These are phyloP conservation scores for Ballota nigra DNA, from an alignment of 257 asterid species.

Conservation along the genomic window DNA sequence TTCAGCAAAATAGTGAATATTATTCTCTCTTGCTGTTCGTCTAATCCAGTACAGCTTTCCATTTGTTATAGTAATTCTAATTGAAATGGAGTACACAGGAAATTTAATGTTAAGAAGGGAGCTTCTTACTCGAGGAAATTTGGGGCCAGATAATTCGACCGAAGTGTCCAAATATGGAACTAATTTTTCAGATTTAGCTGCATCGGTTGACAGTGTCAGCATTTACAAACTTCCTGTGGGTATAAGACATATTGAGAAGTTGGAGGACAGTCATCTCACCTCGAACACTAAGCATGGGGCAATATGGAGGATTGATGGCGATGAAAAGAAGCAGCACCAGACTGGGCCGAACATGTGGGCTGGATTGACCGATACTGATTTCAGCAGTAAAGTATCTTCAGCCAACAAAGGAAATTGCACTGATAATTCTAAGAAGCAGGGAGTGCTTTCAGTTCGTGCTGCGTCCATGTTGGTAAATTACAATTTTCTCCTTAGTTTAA, in stretches of 20 bases:
- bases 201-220: constrained; percentile 46
- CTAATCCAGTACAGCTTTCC: not conserved
- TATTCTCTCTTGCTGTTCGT: constrained; percentile 4
- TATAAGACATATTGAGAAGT: constrained; percentile 52
- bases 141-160: constrained; percentile 42
- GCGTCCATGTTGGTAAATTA: constrained; percentile 90
- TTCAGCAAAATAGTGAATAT: constrained; percentile 13
- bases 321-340: constrained; percentile 36
- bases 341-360: constrained; percentile 39
- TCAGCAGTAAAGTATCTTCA: constrained; percentile 31
- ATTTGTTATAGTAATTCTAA: constrained; percentile 17
- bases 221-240: constrained; percentile 87
- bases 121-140: constrained; percentile 50
- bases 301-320: constrained; percentile 36
- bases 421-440: constrained; percentile 61
- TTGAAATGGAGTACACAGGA: constrained; percentile 44
- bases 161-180: constrained; percentile 42
- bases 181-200: constrained; percentile 40
- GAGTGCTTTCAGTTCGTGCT: constrained; percentile 79
- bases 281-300: constrained; percentile 37
- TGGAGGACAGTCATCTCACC: constrained; percentile 37
- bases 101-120: constrained; percentile 49
- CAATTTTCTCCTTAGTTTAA: constrained; percentile 11
- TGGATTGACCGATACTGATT: constrained; percentile 38
- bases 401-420: constrained; percentile 37